Base-by-base conservation (phyloP, 192 early-diverging fungal genomes). In the Neocallimastix lanati region DNA sequence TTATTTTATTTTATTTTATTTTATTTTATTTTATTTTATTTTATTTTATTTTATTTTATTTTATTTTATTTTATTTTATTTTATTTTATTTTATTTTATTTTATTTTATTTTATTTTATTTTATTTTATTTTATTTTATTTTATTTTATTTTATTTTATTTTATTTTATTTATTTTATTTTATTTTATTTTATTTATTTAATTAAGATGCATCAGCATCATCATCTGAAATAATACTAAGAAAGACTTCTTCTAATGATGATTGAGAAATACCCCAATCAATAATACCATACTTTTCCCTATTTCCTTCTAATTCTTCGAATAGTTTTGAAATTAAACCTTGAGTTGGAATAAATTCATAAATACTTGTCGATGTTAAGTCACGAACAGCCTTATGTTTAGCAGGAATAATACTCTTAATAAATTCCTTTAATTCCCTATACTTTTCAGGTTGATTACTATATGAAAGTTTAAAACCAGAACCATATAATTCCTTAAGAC, bases 231-330 rank as follows among this genome's bases (percentile, higher is more conserved):
- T 37, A 37, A 37, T 37, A 37, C 36, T 37, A 13, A 37, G 36
- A 13, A 80, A 80, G 13, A 80, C 79, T 58, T 80, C 81, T 33
- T 83, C 77, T 28, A 82, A 37, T 15, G 27, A 78, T 12, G 82
- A 79, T 82, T 93, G 88, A n/a, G 85, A 86, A 28, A 94, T 81
- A 28, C 92, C 92, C 89, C 90, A 94, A 82, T 93, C 92, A 67
- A 86, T 82, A 82, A 94, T 91, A 15, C 91, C 91, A 80, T 85
- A 37, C 29, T 83, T 79, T 11, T 83, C 83, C 67, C 90, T 91
- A n/a, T 87, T 82, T 11, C 79, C 78, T 82, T 93, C 90, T 78
- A 94, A 86, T 29, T 83, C 81, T 76, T 86, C 85, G 85, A 94
- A 93, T 29, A 93, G 76, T 18, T 79, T 80, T 76, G 86, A 82